Base-by-base conservation (phyloP, 2,329 filamentous ascomycete genomes). In the Venturia oleaginea region DNA sequence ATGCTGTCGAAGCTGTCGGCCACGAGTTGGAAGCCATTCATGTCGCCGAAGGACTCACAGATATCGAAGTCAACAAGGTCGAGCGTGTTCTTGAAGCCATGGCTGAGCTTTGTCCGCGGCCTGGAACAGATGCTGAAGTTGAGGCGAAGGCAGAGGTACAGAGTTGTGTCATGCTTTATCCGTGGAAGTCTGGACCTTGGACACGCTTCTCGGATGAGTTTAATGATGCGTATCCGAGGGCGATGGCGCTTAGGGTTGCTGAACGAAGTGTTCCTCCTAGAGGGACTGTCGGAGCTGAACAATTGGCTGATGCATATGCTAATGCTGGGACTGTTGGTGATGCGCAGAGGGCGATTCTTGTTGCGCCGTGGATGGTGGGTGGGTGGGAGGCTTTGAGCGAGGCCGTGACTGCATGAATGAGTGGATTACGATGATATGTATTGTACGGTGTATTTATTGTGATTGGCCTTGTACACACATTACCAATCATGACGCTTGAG, bases 211-310 rank as follows among this genome's bases (percentile, higher is more conserved):
- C 89, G 0, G 81, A 85, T 43, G 74, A 81, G 2, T 70, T 69
- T 15, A 65, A 70, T 51, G 76, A 80, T 51, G 70, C 80, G 0
- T 82, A 82, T 68, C 79, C 83, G 8, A 87, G 90, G 2, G 85
- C 90, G 68, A 92, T 96, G 86, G 90, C 92, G 1, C 79, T 96
- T 66, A 83, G 86, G 71, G 90, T 92, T n/a, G 92, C 92, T 0
- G 72, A 84, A 43, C 86, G 87, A 69, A 86, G 84, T 10, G 85
- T 92, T 2, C 89, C 92, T 42, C 92, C 92, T 0, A 76, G 81
- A 61, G 90, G 91, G 0, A 77, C 80, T 1, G 77, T 96, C 15
- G 84, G 83, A 22, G 86, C 91, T 1, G 79, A 81, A 30, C 89
- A 91, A 66, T 75, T 97, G 64, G 85, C 90, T 1, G 79, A 80